These are phyloP conservation scores for Macrophomina tecta DNA, from an alignment of 2,329 filamentous ascomycete species.

Conservation along the genomic window DNA sequence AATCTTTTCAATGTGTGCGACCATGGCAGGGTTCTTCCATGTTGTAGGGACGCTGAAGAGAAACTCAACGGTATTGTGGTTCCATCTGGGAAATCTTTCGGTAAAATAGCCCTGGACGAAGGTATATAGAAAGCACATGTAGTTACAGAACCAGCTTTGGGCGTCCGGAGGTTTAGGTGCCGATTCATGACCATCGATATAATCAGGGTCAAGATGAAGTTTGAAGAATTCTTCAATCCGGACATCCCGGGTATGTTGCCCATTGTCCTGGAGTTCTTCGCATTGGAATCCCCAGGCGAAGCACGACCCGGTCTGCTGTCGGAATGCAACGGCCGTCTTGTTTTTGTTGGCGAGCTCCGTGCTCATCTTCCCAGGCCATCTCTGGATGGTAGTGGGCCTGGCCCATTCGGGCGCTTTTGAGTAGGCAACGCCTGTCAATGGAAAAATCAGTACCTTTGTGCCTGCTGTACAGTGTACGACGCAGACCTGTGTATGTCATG, in stretches of 20 bases:
- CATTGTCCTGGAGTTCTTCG: not conserved
- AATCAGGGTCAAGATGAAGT: constrained; percentile 2
- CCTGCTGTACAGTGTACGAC: not conserved
- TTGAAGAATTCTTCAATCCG: constrained; percentile 7
- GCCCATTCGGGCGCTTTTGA: constrained; percentile 24
- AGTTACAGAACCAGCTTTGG: constrained; percentile 33
- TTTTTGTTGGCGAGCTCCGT: not conserved
- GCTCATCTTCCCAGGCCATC: not conserved
- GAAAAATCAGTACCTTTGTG: not conserved
- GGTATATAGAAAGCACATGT: constrained; percentile 50
- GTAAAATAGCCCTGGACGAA: constrained; percentile 46
- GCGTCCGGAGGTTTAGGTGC: not conserved
- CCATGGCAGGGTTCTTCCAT: constrained; percentile 54
- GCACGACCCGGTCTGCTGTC: too few species aligned
- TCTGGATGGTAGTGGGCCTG: constrained; percentile 4
- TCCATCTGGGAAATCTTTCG: constrained; percentile 40
- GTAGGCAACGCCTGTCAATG: not conserved
- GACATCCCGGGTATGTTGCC: not conserved
- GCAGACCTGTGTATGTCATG: constrained; percentile 23
- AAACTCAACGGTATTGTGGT: constrained; percentile 48
- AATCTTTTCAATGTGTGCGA: constrained; percentile 54
- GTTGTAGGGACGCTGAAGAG: constrained; percentile 61
- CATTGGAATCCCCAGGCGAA: constrained; percentile 2
- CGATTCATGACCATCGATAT: not conserved
- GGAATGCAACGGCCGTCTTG: not conserved